Base-by-base conservation (phyloP, 352 stramenopile species). In the Globisporangium cederbergense region DNA sequence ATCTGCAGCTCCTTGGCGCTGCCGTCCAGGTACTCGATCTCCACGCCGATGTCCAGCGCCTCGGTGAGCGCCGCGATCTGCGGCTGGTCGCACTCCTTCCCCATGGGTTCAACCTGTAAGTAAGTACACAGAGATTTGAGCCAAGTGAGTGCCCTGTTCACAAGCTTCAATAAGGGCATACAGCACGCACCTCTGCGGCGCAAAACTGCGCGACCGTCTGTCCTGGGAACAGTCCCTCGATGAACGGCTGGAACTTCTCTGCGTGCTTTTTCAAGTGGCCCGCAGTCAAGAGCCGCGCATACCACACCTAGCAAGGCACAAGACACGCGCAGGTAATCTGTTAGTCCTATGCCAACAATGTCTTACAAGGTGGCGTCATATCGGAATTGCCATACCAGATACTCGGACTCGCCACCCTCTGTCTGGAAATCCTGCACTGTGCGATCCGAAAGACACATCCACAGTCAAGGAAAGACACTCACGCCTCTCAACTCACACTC, bases 21-120 rank as follows among this genome's bases (percentile, higher is more conserved):
- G 32, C 92, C 95, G 74, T 98, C 95, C 58, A 98, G 77, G 76
- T 98, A 98, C 80, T 97, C 91, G 68, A 98, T 97, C 56, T 83
- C 76, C 22, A 98, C 91, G 36, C 66, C 71, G 9, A 98, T 78
- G 60, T 83, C 76, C 20, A 98, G 84, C n/a, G 83, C 88, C 67
- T 98, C 90, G 0, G 93, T 96, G 45, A 98, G 78, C 38, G 93
- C 93, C 18, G 93, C 79, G 58, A 98, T 96, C 76, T 97, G 89
- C 14, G 97, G 84, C 72, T 98, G 94, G 36, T 96, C 88, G 65
- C 91, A 97, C 78, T 98, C 95, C 50, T 94, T 95, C 30, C 92
- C 91, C 88, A 97, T 97, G 0, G 93, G 92, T 64, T 98, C 92
- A 22, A 98, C 89, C 81, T 97, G 56, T 22, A 34, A n/a, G 54